phyloP scores from a whole-genome alignment of 805 yeast genomes.

The Ogataea haglerorum region DNA sequence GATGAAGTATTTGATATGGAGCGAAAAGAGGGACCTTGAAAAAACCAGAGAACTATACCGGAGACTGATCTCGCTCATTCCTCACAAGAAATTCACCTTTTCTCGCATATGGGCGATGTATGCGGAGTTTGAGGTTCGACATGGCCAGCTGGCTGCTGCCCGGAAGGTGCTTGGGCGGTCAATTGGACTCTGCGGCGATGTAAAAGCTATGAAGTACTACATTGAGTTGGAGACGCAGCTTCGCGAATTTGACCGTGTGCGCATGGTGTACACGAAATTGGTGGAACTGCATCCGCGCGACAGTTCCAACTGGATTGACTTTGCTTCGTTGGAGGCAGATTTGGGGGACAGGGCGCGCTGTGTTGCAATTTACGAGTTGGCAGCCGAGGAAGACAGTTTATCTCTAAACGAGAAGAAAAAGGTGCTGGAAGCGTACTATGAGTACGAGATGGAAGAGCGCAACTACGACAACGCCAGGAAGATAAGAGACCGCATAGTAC shows the following conservation, averaged over 20 bases:
- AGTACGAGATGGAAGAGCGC: constrained; percentile 57
- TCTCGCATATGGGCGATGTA: constrained; percentile 70
- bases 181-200: constrained; percentile 64
- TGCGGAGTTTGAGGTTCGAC: constrained; percentile 73
- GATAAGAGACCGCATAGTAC: constrained; percentile 42
- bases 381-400: constrained; percentile 27
- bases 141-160: constrained; percentile 46
- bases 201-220: constrained; percentile 57
- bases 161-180: constrained; percentile 70
- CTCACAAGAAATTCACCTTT: constrained; percentile 61
- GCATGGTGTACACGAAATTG: constrained; percentile 67
- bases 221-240: constrained; percentile 62
- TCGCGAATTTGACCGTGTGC: constrained; percentile 77
- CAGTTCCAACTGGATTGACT: constrained; percentile 54
- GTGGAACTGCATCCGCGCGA: constrained; percentile 45
- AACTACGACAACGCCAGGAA: constrained; percentile 54
- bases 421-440: constrained; percentile 39
- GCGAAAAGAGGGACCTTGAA: constrained; percentile 49
- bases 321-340: constrained; percentile 63
- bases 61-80: constrained; percentile 45
- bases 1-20: constrained; percentile 61
- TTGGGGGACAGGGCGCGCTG: constrained; percentile 69
- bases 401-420: constrained; percentile 8
- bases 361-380: constrained; percentile 58
- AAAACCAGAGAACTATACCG: constrained; percentile 51